phyloP scores from a whole-genome alignment of 1,284 basidiomycete species.

The Ustilago esculenta region DNA sequence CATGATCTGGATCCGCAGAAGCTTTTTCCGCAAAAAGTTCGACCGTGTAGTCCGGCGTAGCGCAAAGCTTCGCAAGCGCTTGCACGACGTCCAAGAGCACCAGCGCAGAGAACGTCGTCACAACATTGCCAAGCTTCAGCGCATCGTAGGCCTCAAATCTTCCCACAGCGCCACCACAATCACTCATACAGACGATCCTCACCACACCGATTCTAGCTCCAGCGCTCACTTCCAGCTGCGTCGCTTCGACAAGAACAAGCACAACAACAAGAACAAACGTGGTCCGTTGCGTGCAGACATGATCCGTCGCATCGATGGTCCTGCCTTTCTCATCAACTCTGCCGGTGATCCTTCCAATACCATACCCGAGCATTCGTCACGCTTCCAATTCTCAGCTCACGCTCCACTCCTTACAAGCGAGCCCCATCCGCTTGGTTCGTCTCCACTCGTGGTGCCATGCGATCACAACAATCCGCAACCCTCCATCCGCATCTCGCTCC shows the following conservation, averaged over 20 bases:
- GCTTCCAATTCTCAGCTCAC: too few relatives aligned
- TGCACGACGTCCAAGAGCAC: constrained; percentile 65
- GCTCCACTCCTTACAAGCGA: too few relatives aligned
- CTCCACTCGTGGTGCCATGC: too few relatives aligned
- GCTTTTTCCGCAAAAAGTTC: constrained; percentile 62
- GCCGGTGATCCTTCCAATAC: constrained; percentile 47
- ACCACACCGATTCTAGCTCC: constrained; percentile 44
- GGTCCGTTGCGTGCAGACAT: constrained; percentile 62
- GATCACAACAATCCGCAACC: constrained; percentile 17
- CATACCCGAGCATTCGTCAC: constrained; percentile 24
- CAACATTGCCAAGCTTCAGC: constrained; percentile 51
- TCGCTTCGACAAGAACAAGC: constrained; percentile 37
- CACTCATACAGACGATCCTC: constrained; percentile 33
- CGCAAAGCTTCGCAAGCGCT: constrained; percentile 51
- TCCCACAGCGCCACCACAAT: constrained; percentile 39
- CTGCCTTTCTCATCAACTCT: constrained; percentile 65
- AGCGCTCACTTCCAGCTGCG: constrained; percentile 39
- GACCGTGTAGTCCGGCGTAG: constrained; percentile 49
- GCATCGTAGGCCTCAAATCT: constrained; percentile 52
- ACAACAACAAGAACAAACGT: constrained; percentile 42
- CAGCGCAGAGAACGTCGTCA: constrained; percentile 46
- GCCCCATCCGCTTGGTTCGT: constrained; percentile 6
- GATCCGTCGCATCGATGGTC: constrained; percentile 63
- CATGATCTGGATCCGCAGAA: constrained; percentile 64
- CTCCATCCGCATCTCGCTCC: constrained; percentile 43